Evolutionary conservation across 2,329 filamentous ascomycete genomes (phyloP), one percentile per base, ranked within the genome.

Genomic region (Colletotrichum musicola): DNA sequence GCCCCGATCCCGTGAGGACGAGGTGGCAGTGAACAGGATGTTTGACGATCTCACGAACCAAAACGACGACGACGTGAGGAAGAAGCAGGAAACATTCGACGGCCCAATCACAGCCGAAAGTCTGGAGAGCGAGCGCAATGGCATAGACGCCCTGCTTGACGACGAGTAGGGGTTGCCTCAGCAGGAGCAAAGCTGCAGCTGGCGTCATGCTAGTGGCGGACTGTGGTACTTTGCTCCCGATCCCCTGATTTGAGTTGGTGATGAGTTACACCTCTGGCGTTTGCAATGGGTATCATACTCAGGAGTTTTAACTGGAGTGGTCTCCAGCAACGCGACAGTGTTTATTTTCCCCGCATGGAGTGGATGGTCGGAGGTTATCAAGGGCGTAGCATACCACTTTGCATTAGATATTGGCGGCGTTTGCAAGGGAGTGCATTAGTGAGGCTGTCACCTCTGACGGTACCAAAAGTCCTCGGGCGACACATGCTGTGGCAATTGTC

Each of bases 11-110:
- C 75, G 79, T 5, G 82, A 83, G 42, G 84, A 85, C 18, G 80
- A 81, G 25, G 81, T 80, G 50, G 85, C 83, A 27, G 84, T 86
- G 4, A 84, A 87, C 64, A 84, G 83, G 71, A 87, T 88, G 84
- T 88, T 88, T 73, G 80, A 84, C 51, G 86, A 88, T 50, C 81
- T 88, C 71, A 86, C 85, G 4, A 86, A 88, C 66, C 81, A 84
- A 64, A 83, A 86, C 16, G 83, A 86, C 25, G 85, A 86, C 4
- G 82, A 84, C 14, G 77, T 79, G 62, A 83, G 82, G 72, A 83
- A 82, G 73, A 78, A 78, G 71, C 79, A 79, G 51, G 76, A 78
- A 59, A 56, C 2, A 69, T 71, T 35, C n/a, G 76, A 80, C 35
- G 75, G 74, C 18, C 73, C 74, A 14, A 77, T 83, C 56, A 83